phyloP scores from a whole-genome alignment of 164 flowering plant genomes.

The Buxus sempervirens region DNA sequence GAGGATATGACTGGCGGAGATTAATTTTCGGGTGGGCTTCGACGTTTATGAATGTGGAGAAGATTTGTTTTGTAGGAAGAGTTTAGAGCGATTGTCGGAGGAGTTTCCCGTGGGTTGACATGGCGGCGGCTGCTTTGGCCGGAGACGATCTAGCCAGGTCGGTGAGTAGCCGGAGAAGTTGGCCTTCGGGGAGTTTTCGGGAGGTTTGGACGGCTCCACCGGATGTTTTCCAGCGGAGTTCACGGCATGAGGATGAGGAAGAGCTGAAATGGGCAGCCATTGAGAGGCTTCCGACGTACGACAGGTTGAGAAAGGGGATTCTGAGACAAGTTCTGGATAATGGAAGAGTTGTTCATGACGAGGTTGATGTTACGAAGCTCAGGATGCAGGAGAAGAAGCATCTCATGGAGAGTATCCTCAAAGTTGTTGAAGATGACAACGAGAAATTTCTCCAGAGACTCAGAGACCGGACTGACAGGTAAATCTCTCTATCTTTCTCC shows the following conservation, averaged over 20 bases:
- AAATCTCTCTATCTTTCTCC: too few relatives aligned
- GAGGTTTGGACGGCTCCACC: slow-evolving; percentile 33
- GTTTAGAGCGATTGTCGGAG: not conserved
- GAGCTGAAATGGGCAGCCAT: slow-evolving; percentile 73
- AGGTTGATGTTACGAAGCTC: slow-evolving; percentile 48
- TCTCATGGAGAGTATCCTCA: slow-evolving; percentile 46
- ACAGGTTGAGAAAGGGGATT: slow-evolving; percentile 43
- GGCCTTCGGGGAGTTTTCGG: slow-evolving; percentile 33
- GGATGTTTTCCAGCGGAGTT: slow-evolving; percentile 33
- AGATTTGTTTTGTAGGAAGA: not conserved
- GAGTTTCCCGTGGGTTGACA: not conserved
- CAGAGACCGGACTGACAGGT: slow-evolving; percentile 56
- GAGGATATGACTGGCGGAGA: too few relatives aligned
- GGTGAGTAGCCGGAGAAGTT: slow-evolving; percentile 29
- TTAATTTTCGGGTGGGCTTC: too few relatives aligned
- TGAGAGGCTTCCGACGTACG: slow-evolving; percentile 68
- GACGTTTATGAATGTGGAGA: too few relatives aligned
- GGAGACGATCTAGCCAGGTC: slow-evolving; percentile 32
- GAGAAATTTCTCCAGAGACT: slow-evolving; percentile 39
- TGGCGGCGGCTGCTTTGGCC: slow-evolving; percentile 27
- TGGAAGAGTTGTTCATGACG: slow-evolving; percentile 37
- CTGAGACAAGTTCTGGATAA: slow-evolving; percentile 37
- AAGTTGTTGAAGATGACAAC: slow-evolving; percentile 50
- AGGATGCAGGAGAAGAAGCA: slow-evolving; percentile 37
- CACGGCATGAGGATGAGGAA: slow-evolving; percentile 55